A percentile compares a stretch with the other conserved stretches of the same genome.
Conservation (phyloP, 495 filamentous ascomycete species). For the Corynascus novoguineensis region DNA sequence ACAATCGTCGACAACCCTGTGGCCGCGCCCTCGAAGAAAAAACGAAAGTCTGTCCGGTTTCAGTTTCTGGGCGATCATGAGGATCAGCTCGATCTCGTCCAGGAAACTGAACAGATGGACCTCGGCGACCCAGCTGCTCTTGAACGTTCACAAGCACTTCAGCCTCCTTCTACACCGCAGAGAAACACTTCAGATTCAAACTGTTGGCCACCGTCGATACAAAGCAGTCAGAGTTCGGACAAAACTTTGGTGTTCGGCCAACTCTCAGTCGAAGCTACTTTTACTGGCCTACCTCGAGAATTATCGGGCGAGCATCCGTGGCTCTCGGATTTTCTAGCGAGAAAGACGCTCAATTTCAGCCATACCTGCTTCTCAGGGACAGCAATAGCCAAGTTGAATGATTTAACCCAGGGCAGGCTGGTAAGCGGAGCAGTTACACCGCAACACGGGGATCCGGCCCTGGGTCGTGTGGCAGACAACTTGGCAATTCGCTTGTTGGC, state of each 20-base stretch:
- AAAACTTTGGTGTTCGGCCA: conserved; percentile 29
- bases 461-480: conserved; percentile 30
- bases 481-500: conserved; percentile 31
- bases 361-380: conserved; percentile 30
- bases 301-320: conserved; percentile 16
- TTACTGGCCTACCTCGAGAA: conserved; percentile 30
- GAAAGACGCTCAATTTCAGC: conserved; percentile 29
- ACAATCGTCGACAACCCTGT: neutral
- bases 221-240: conserved; percentile 19
- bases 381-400: conserved; percentile 11
- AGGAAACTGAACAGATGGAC: conserved; percentile 28
- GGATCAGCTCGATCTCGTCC: conserved; percentile 14
- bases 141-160: neutral
- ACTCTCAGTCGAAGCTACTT: conserved; percentile 25
- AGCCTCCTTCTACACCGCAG: conserved; percentile 16
- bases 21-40: conserved; percentile 17
- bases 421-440: conserved; percentile 21
- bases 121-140: conserved; percentile 1
- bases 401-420: conserved; percentile 9
- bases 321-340: conserved; percentile 33
- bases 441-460: conserved; percentile 7
- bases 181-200: neutral
- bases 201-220: neutral
- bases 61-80: conserved; percentile 26
- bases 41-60: conserved; percentile 38